These are phyloP conservation scores for Agaricus subrufescens DNA, from an alignment of 768 basidiomycete species.

Conservation along the genomic window DNA sequence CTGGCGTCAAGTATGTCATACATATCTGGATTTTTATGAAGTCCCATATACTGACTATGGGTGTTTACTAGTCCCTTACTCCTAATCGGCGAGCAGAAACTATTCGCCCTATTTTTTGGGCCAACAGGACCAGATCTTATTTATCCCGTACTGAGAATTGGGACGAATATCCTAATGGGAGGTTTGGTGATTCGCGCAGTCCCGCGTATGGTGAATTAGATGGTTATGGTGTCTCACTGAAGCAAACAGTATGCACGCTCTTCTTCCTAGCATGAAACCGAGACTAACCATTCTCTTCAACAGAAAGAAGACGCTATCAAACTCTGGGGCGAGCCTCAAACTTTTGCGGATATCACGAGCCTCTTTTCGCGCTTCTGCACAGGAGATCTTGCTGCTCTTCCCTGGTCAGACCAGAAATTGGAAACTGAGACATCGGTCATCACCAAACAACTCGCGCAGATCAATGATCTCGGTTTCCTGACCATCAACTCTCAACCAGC, in stretches of 20 bases:
- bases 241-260: constrained; percentile 59
- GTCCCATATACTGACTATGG: constrained; percentile 15
- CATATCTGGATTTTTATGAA: neutral
- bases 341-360: constrained; percentile 55
- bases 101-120: constrained; percentile 99
- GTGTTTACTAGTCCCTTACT: constrained; percentile 68
- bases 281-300: neutral
- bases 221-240: constrained; percentile 91
- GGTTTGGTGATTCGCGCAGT: constrained; percentile 95
- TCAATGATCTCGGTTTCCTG: constrained; percentile 90
- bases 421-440: constrained; percentile 83
- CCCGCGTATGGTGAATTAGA: constrained; percentile 98
- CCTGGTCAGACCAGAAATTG: constrained; percentile 93
- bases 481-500: constrained; percentile 98
- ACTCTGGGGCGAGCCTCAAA: constrained; percentile 82
- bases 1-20: constrained; percentile 79
- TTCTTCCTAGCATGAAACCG: constrained; percentile 8
- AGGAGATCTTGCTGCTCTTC: constrained; percentile 69
- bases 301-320: constrained; percentile 85
- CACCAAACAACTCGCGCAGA: constrained; percentile 66
- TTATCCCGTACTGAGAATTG: constrained; percentile 95
- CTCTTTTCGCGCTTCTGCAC: constrained; percentile 86
- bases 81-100: constrained; percentile 87
- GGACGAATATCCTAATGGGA: constrained; percentile 99
- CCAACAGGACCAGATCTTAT: constrained; percentile 93